phyloP scores from a whole-genome alignment of 75 land plant species.

The Pseudotsuga menziesii region DNA sequence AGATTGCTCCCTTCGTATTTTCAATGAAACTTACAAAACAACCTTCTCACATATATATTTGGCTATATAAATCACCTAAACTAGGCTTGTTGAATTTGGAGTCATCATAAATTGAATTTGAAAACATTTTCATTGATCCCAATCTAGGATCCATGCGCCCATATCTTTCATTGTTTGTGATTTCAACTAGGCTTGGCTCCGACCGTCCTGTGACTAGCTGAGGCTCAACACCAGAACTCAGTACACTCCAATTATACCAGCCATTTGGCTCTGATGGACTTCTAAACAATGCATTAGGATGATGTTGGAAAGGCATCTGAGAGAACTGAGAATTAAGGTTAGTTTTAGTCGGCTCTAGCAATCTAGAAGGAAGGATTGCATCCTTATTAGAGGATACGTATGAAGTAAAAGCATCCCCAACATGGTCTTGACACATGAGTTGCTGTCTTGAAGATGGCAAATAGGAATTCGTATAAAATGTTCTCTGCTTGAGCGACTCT shows the following conservation, averaged over 20 bases:
- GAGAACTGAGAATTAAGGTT: slow-evolving; percentile 5
- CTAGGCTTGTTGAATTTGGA: slow-evolving; percentile 4
- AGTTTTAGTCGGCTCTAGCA: slow-evolving; percentile 7
- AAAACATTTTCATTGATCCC: slow-evolving; percentile 11
- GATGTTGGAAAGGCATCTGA: slow-evolving; percentile 14
- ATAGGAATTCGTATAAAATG: slow-evolving; percentile 8
- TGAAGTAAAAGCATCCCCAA: slow-evolving; percentile 8
- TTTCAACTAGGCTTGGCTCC: slow-evolving; percentile 9
- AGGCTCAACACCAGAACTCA: neutral
- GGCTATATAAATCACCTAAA: slow-evolving; percentile 11
- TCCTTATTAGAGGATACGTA: slow-evolving; percentile 10
- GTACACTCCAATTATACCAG: slow-evolving; percentile 18
- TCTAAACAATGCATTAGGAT: slow-evolving; percentile 6
- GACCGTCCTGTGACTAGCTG: neutral
- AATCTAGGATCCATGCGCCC: neutral
- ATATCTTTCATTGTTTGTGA: slow-evolving; percentile 13
- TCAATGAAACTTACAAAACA: neutral
- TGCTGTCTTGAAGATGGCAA: neutral
- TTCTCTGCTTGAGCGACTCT: slow-evolving; percentile 20
- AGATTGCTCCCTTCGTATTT: neutral
- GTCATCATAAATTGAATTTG: slow-evolving; percentile 17
- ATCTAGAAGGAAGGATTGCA: neutral
- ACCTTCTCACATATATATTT: slow-evolving; percentile 8
- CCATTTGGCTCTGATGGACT: neutral
- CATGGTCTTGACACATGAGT: neutral